Conservation (phyloP, 331 rosid genomes). For the Malus hybrid region DNA sequence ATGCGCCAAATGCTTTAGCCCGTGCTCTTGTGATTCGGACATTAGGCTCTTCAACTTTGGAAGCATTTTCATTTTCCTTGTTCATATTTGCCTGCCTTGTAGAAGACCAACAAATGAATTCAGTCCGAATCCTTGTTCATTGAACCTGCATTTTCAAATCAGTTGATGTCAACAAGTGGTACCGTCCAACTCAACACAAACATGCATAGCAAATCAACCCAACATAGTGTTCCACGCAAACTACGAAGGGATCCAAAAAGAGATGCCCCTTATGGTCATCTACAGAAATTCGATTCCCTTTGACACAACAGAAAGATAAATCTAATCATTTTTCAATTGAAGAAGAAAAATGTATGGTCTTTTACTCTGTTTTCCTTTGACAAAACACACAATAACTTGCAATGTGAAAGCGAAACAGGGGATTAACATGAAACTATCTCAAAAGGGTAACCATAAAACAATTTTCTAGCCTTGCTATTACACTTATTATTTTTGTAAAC, state of each 20-base stretch:
- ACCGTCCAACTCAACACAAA: neutral
- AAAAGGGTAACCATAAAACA: neutral
- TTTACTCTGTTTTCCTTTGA: neutral
- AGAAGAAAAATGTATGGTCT: no score
- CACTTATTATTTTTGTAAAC: neutral
- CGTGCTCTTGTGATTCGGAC: slow-evolving; percentile 75
- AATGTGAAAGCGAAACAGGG: neutral
- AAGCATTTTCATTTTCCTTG: slow-evolving; percentile 33
- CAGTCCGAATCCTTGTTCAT: slow-evolving; percentile 29
- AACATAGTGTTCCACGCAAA: no score
- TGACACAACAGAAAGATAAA: neutral
- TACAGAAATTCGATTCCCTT: neutral
- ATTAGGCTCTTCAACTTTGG: slow-evolving; percentile 40
- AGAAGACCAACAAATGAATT: slow-evolving; percentile 32
- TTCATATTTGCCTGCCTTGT: slow-evolving; percentile 55
- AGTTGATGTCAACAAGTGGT: slow-evolving; percentile 12
- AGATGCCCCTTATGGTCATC: neutral
- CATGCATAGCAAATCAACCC: neutral
- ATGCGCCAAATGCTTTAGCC: slow-evolving; percentile 44
- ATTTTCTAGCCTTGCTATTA: neutral
- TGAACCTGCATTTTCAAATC: slow-evolving; percentile 36
- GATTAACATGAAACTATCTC: neutral
- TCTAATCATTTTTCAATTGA: neutral
- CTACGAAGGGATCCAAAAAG: neutral
- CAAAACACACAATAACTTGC: neutral